Conservation (phyloP, 1,284 basidiomycete genomes). For the Wallemia mellicola region DNA sequence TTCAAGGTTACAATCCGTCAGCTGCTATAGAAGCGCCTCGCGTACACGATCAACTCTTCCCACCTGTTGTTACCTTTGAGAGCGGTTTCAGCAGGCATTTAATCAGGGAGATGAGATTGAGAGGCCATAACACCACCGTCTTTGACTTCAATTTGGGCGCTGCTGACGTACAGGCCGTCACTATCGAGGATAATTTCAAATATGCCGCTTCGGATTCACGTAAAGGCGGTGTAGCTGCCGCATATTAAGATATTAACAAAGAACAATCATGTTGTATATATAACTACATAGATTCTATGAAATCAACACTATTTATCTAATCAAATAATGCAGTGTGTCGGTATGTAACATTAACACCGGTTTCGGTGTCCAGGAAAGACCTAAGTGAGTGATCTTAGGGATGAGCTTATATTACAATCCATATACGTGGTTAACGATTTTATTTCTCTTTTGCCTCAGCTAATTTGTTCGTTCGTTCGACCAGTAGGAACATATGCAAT, state of each 20-base stretch:
- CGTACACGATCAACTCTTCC: slow-evolving; percentile 76
- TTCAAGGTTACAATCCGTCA: slow-evolving; percentile 50
- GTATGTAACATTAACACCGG: no score
- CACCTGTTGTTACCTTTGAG: slow-evolving; percentile 32
- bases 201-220: slow-evolving; percentile 52
- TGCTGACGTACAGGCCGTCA: slow-evolving; percentile 40
- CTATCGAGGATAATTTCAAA: slow-evolving; percentile 21
- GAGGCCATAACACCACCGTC: slow-evolving; percentile 39
- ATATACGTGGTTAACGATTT: no score
- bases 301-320: no score
- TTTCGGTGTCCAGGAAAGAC: no score
- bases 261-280: no score
- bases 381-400: no score
- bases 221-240: slow-evolving; percentile 51
- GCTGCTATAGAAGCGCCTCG: slow-evolving; percentile 54
- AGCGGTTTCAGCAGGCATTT: slow-evolving; percentile 25
- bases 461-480: no score
- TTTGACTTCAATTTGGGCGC: slow-evolving; percentile 24
- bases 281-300: no score
- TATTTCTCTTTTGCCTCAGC: no score
- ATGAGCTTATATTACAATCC: no score
- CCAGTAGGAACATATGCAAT: no score
- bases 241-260: slow-evolving; percentile 24
- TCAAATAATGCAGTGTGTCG: no score
- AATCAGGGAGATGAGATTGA: slow-evolving; percentile 24